Percentiles rank a stretch among this genome's conserved stretches.
These are phyloP conservation scores for Zygnema cylindricum DNA, from an alignment of 139 green algal species.

Conservation along the genomic window DNA sequence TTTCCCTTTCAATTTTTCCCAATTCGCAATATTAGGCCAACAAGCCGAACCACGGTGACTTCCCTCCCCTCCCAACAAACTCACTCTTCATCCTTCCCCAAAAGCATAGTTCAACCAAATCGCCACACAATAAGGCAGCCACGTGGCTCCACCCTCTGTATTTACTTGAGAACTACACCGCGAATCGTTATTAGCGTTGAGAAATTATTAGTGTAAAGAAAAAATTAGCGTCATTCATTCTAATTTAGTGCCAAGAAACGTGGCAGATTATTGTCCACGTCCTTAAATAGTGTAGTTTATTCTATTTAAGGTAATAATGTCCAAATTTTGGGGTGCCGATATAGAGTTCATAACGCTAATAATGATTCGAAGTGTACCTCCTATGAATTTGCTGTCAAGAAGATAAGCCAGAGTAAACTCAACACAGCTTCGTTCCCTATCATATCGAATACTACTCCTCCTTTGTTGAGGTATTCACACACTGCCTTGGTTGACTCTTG, in stretches of 20 bases:
- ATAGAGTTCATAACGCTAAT: too few relatives aligned
- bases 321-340: too few relatives aligned
- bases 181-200: too few relatives aligned
- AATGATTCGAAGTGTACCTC: too few relatives aligned
- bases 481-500: background rate
- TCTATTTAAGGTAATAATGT: too few relatives aligned
- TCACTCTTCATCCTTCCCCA: background rate
- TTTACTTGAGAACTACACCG: too few relatives aligned
- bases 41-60: slow-evolving; percentile 12
- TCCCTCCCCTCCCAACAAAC: slow-evolving; percentile 16
- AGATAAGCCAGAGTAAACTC: slow-evolving; percentile 24
- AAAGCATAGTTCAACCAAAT: slow-evolving; percentile 18
- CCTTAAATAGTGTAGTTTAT: too few relatives aligned
- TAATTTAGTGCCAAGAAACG: too few relatives aligned
- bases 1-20: slow-evolving; percentile 23
- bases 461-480: background rate
- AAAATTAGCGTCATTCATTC: too few relatives aligned
- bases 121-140: slow-evolving; percentile 30
- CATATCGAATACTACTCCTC: slow-evolving; percentile 15
- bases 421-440: background rate
- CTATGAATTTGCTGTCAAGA: background rate
- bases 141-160: slow-evolving; percentile 4
- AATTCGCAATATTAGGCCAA: slow-evolving; percentile 27
- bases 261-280: too few relatives aligned
- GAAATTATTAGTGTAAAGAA: too few relatives aligned